Conservation (phyloP, 164 flowering plant species). For the Magnolia changhungtana region DNA sequence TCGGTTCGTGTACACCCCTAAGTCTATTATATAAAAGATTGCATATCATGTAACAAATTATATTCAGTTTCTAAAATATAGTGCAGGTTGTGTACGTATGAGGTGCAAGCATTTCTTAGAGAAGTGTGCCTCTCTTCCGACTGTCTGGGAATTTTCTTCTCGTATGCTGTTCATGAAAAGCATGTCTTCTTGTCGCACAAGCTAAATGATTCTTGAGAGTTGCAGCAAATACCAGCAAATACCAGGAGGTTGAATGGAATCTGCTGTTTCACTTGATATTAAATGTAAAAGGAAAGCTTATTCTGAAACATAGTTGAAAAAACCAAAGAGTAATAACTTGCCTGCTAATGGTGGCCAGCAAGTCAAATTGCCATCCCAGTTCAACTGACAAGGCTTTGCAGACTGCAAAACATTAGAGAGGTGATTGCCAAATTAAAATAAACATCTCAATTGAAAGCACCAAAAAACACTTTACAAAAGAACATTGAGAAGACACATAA, state of each 20-base stretch:
- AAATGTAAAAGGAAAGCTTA: no score
- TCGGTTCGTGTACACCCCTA: no score
- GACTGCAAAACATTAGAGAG: no score
- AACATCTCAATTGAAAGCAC: no score
- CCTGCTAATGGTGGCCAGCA: no score
- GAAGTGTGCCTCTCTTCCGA: conserved; percentile 61
- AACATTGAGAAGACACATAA: no score
- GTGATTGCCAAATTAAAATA: no score
- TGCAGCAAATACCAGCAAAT: conserved; percentile 46
- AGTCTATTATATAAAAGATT: background rate
- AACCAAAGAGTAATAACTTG: no score
- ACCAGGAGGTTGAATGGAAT: conserved; percentile 70
- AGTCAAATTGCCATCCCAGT: no score
- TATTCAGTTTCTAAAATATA: background rate
- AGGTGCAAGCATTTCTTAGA: conserved; percentile 33
- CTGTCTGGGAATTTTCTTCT: conserved; percentile 63
- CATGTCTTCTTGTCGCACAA: conserved; percentile 63
- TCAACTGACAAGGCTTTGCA: no score
- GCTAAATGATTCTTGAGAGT: conserved; percentile 34
- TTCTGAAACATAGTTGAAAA: no score
- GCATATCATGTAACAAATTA: background rate
- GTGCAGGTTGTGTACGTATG: background rate
- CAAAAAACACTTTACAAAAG: no score
- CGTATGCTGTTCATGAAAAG: conserved; percentile 62
- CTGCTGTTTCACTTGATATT: conserved; percentile 78